phyloP scores from a whole-genome alignment of 345 rosid genomes.

The Rhodamnia argentea region DNA sequence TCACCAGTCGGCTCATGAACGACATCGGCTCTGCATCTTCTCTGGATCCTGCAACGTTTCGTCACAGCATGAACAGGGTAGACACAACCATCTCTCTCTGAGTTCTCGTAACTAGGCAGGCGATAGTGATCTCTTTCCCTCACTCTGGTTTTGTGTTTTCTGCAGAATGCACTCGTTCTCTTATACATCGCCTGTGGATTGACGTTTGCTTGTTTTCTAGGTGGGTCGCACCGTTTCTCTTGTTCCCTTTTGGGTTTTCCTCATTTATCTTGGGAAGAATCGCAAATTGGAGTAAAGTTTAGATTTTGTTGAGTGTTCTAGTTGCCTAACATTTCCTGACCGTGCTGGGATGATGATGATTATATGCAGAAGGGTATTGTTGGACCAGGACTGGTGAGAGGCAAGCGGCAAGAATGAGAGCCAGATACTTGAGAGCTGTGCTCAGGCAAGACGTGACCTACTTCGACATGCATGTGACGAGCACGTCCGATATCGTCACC shows the following conservation, averaged over 20 bases:
- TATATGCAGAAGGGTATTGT: constrained; percentile 5
- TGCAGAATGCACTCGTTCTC: constrained; percentile 59
- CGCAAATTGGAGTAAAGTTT: not conserved
- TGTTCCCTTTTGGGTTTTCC: not conserved
- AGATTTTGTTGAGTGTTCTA: not conserved
- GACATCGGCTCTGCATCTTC: constrained; percentile 38
- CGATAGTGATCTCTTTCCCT: not conserved
- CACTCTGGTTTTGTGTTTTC: not conserved
- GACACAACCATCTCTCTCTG: not conserved
- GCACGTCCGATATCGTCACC: constrained; percentile 4
- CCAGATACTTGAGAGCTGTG: constrained; percentile 7
- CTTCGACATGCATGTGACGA: constrained; percentile 7
- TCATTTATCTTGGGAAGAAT: not conserved
- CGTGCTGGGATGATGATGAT: not conserved
- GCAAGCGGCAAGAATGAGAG: constrained; percentile 11
- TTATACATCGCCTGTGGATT: constrained; percentile 68
- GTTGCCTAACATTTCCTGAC: not conserved
- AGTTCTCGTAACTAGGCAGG: not conserved
- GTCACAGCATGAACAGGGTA: constrained; percentile 48
- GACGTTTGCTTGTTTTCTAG: constrained; percentile 72
- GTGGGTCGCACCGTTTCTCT: constrained; percentile 13
- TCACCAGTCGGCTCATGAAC: constrained; percentile 71
- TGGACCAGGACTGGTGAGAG: constrained; percentile 16
- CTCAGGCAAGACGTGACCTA: constrained; percentile 6
- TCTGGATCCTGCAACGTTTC: constrained; percentile 14